phyloP scores from a whole-genome alignment of 345 rosid species.

The Acer negundo region DNA sequence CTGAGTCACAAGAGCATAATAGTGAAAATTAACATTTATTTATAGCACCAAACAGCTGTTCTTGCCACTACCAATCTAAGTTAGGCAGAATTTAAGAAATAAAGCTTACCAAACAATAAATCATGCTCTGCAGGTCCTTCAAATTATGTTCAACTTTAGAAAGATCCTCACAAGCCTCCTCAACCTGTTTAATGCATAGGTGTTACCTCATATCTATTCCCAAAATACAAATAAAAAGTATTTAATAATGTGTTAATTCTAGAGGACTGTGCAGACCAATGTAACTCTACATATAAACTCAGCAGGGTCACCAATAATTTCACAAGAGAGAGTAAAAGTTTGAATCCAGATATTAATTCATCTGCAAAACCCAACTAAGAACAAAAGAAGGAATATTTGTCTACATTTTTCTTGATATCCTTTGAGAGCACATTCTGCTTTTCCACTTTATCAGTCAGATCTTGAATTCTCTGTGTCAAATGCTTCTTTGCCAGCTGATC shows the following conservation, averaged over 20 bases:
- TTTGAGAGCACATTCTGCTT: constrained; percentile 72
- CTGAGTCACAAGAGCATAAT: too few relatives aligned
- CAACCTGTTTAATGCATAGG: constrained; percentile 49
- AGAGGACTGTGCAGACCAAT: neutral
- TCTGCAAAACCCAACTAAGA: neutral
- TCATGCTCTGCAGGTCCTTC: constrained; percentile 59
- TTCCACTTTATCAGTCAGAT: constrained; percentile 80
- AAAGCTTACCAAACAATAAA: constrained; percentile 68
- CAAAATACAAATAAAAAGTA: neutral
- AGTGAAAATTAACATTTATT: too few relatives aligned
- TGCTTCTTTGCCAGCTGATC: constrained; percentile 81
- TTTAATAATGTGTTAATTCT: neutral
- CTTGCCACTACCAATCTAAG: too few relatives aligned
- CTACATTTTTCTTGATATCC: constrained; percentile 66
- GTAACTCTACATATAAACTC: neutral
- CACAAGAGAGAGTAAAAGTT: neutral
- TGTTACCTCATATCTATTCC: neutral
- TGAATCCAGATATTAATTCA: neutral
- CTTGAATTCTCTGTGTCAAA: constrained; percentile 74
- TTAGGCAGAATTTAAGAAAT: neutral
- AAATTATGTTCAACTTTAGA: constrained; percentile 60
- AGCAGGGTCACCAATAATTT: neutral
- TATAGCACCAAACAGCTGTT: too few relatives aligned
- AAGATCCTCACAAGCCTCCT: constrained; percentile 58
- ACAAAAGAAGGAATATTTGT: constrained; percentile 6